Base-by-base conservation (phyloP, 257 asterid genomes). In the Galeopsis tetrahit region DNA sequence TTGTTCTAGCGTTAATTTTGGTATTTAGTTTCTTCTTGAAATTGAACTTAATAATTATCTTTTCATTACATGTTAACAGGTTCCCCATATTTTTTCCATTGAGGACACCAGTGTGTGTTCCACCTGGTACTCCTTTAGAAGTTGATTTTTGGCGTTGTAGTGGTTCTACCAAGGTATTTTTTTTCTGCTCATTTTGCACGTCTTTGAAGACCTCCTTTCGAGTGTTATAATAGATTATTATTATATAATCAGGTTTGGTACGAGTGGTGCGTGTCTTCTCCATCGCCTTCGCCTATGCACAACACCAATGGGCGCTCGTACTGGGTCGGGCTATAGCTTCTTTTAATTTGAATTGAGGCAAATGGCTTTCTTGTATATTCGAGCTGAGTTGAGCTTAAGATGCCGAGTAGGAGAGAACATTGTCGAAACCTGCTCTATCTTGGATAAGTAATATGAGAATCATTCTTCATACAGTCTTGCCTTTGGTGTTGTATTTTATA, bases 31-130 rank as follows among this genome's bases (percentile, higher is more conserved):
- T 52, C 21, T 39, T n/a, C 39, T 63, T 57, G 44, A 15, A 58
- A 31, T 38, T 58, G 17, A 51, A n/a, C 35, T 3, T 63, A 67
- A 73, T 66, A 75, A 65, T 68, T 76, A 59, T 70, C 62, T 68
- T 63, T 4, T 63, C 57, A 33, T 14, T 32, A 2, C 68, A 15
- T 60, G 60, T 64, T 3, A 49, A 15, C 87, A 95, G 97, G 99
- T 95, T 95, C 79, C 88, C 99, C 2, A 92, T 95, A 82, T 95
- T 95, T 80, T 92, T 95, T 64, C 99, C 98, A 14, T 75, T 95
- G 83, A 82, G 99, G 84, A 82, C 88, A 11, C 99, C 98, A 4
- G 75, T 95, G 10, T 82, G 77, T 58, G 78, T 86, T 69, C 77
- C 63, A 49, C 86, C 95, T 0, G 95, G 95, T 55, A 71, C 71